A percentile compares a stretch with the other conserved stretches of the same genome.
Conservation (phyloP, 306 rosid species). For the Dryas drummondii region DNA sequence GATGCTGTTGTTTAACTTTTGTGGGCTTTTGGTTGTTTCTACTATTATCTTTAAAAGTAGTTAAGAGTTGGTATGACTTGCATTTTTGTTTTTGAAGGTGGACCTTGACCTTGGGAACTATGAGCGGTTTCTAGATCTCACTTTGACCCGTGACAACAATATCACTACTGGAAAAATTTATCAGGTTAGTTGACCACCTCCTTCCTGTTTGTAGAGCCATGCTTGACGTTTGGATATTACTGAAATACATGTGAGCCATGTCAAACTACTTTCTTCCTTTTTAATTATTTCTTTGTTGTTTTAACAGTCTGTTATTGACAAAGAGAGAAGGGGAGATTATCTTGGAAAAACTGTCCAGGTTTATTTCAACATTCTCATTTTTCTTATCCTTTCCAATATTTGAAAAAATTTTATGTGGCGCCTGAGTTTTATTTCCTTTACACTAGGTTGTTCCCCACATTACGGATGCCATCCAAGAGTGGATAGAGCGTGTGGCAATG, state of each 20-base stretch:
- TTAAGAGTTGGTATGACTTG: conserved; percentile 5
- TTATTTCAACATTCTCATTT: conserved; percentile 5
- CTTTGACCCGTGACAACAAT: conserved; percentile 77
- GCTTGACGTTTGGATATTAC: conserved; percentile 2
- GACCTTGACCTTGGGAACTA: conserved; percentile 95
- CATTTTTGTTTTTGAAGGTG: conserved; percentile 48
- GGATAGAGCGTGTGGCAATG: conserved; percentile 86
- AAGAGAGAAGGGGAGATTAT: conserved; percentile 86
- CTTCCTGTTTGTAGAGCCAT: conserved; percentile 7
- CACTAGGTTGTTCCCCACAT: conserved; percentile 84
- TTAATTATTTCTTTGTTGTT: conserved; percentile 22
- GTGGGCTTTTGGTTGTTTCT: neutral
- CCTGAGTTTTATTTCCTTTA: conserved; percentile 28
- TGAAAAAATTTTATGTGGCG: conserved; percentile 1
- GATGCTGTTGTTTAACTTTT: conserved; percentile 3
- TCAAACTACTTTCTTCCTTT: neutral
- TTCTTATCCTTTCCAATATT: conserved; percentile 8
- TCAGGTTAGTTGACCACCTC: conserved; percentile 49
- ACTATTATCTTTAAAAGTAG: neutral
- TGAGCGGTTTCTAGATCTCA: conserved; percentile 77
- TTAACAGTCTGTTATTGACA: conserved; percentile 67
- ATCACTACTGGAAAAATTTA: conserved; percentile 88
- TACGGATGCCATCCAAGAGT: conserved; percentile 84
- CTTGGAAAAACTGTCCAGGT: conserved; percentile 94
- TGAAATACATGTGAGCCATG: neutral